These are phyloP conservation scores for Paracamarosporium sp. DNA, from an alignment of 2,329 filamentous ascomycete species.

Conservation along the genomic window DNA sequence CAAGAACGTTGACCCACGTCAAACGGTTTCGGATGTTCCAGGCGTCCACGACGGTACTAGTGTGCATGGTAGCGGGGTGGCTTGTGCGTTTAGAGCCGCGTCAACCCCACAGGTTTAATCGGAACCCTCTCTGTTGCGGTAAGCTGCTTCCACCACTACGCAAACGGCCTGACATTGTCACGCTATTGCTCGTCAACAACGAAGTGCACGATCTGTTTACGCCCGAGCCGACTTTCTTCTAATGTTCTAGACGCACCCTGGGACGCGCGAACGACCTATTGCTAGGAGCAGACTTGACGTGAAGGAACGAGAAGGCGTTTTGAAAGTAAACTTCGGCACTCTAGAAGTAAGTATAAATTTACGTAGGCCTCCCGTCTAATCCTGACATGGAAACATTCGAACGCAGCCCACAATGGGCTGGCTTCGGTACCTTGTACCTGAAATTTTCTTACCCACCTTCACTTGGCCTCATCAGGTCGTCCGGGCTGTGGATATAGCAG, in stretches of 20 bases:
- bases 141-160: constrained; percentile 7
- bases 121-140: constrained; percentile 4
- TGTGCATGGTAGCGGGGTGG: background rate
- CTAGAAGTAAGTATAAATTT: constrained; percentile 4
- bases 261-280: constrained; percentile 5
- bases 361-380: constrained; percentile 5
- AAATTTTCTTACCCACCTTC: constrained; percentile 17
- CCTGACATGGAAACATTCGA: constrained; percentile 3
- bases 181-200: constrained; percentile 5
- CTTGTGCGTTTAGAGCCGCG: background rate
- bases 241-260: constrained; percentile 9
- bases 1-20: background rate
- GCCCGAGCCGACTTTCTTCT: constrained; percentile 7
- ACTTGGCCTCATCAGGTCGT: constrained; percentile 18
- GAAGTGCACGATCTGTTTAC: constrained; percentile 7
- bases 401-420: constrained; percentile 10
- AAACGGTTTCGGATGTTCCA: background rate
- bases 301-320: constrained; percentile 5
- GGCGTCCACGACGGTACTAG: background rate
- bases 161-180: constrained; percentile 3
- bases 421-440: constrained; percentile 9
- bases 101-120: constrained; percentile 3
- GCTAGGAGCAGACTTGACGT: constrained; percentile 2
- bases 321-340: constrained; percentile 4
- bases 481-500: constrained; percentile 11